These are phyloP conservation scores for Tricholoma terreum DNA, from an alignment of 768 basidiomycete species.

Conservation along the genomic window DNA sequence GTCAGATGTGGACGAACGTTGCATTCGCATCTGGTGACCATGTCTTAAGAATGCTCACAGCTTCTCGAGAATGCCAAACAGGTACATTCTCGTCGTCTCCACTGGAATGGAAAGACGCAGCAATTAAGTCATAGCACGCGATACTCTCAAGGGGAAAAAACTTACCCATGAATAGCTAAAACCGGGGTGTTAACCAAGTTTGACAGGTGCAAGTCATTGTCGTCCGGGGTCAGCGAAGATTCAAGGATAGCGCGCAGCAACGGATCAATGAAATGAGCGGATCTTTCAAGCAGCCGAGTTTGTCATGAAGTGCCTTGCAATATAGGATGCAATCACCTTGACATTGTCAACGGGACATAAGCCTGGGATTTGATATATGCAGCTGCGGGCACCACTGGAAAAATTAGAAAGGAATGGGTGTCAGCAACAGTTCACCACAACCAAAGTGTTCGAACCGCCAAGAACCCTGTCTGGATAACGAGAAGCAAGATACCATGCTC, in stretches of 20 bases:
- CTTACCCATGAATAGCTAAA: constrained; percentile 77
- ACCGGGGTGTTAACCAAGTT: constrained; percentile 71
- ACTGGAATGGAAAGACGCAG: constrained; percentile 30
- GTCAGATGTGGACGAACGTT: constrained; percentile 36
- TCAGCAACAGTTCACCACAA: neutral
- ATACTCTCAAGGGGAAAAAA: neutral
- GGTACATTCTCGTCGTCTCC: constrained; percentile 86
- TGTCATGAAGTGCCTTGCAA: neutral
- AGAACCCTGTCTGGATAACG: constrained; percentile 74
- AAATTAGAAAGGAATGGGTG: neutral
- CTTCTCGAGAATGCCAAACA: constrained; percentile 76
- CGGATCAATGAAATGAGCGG: constrained; percentile 78
- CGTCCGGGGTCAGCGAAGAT: constrained; percentile 73
- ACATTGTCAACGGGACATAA: constrained; percentile 73
- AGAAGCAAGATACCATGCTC: constrained; percentile 76
- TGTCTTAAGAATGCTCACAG: constrained; percentile 53
- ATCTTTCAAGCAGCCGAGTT: constrained; percentile 35
- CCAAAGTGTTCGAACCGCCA: constrained; percentile 40
- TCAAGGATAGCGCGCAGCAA: constrained; percentile 68
- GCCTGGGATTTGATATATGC: constrained; percentile 86
- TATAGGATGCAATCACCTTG: constrained; percentile 37
- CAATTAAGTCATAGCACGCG: neutral
- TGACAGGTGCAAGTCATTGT: constrained; percentile 82
- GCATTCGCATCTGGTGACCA: constrained; percentile 54
- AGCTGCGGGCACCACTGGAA: constrained; percentile 70